Percentiles rank a stretch among this genome's conserved stretches.
phyloP scores from a whole-genome alignment of 129 eudicot species.

The Lonicera japonica region DNA sequence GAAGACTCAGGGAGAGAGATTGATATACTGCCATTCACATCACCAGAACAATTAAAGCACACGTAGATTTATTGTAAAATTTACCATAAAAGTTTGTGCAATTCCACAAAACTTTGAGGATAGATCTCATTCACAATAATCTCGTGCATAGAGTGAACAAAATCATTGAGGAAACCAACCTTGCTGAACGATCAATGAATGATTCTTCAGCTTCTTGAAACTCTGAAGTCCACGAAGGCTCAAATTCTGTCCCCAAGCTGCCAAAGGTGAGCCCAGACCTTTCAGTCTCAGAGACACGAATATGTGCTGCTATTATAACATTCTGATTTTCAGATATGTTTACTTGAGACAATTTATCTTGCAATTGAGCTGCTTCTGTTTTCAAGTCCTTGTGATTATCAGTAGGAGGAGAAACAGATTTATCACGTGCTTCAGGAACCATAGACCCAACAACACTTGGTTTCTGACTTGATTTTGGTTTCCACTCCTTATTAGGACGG shows the following conservation, averaged over 20 bases:
- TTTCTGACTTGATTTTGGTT: slow-evolving; percentile 70
- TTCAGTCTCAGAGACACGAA: slow-evolving; percentile 75
- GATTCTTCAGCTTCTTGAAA: slow-evolving; percentile 35
- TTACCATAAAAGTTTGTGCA: no score
- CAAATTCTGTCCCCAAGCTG: slow-evolving; percentile 52
- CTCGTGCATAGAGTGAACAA: no score
- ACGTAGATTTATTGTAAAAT: background rate
- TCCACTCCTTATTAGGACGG: slow-evolving; percentile 85
- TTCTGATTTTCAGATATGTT: slow-evolving; percentile 51
- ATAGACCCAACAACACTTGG: slow-evolving; percentile 44
- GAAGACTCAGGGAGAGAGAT: slow-evolving; percentile 45
- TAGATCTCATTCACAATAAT: no score
- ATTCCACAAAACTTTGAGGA: no score
- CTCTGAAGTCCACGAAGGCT: slow-evolving; percentile 29
- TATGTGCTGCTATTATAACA: slow-evolving; percentile 84
- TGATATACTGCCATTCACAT: slow-evolving; percentile 41
- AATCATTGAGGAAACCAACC: no score
- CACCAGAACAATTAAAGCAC: slow-evolving; percentile 8
- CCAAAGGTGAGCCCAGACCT: slow-evolving; percentile 72
- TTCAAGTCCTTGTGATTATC: slow-evolving; percentile 32
- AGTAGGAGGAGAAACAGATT: slow-evolving; percentile 38
- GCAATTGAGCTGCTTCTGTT: slow-evolving; percentile 35
- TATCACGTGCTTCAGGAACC: slow-evolving; percentile 56
- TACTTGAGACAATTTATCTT: slow-evolving; percentile 36
- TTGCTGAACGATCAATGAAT: slow-evolving; percentile 40